A percentile compares a stretch with the other conserved stretches of the same genome.
Conservation (phyloP, 208 protist genomes). For the Leishmania turanica region DNA sequence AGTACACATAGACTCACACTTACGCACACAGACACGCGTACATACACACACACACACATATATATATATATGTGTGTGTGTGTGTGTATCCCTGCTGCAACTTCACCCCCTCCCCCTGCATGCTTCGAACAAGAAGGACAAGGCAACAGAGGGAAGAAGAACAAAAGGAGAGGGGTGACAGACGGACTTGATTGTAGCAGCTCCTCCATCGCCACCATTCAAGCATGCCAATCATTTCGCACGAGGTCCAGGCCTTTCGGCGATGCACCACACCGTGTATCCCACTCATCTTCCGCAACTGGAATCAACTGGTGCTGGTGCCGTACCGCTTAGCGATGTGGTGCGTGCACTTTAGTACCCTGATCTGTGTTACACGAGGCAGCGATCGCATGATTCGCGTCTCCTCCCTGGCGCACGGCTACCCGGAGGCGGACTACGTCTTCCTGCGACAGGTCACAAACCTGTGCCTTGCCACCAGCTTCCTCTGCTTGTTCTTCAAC, state of each 20-base stretch:
- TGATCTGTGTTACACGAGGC: conserved; percentile 52
- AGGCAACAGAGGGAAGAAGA: background rate
- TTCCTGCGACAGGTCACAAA: conserved; percentile 44
- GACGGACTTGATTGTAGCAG: background rate
- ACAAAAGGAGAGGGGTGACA: background rate
- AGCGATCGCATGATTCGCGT: conserved; percentile 60
- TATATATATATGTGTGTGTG: background rate
- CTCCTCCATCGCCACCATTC: background rate
- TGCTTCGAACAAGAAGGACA: background rate
- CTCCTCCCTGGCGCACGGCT: conserved; percentile 34
- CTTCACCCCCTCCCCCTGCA: background rate
- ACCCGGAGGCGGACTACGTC: conserved; percentile 41
- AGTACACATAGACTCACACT: background rate
- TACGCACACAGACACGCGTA: background rate
- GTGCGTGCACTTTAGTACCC: conserved; percentile 55
- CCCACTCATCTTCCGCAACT: conserved; percentile 30
- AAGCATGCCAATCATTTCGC: conserved; percentile 26
- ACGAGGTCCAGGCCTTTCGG: conserved; percentile 13
- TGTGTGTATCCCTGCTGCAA: background rate
- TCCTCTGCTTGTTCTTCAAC: conserved; percentile 55
- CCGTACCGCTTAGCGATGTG: conserved; percentile 56
- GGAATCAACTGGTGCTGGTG: conserved; percentile 55
- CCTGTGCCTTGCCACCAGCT: conserved; percentile 49
- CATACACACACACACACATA: background rate
- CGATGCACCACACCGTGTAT: conserved; percentile 19